Evolutionary conservation across 2,329 filamentous ascomycete species (phyloP).

Genomic region (Bipolaris bicolor): DNA sequence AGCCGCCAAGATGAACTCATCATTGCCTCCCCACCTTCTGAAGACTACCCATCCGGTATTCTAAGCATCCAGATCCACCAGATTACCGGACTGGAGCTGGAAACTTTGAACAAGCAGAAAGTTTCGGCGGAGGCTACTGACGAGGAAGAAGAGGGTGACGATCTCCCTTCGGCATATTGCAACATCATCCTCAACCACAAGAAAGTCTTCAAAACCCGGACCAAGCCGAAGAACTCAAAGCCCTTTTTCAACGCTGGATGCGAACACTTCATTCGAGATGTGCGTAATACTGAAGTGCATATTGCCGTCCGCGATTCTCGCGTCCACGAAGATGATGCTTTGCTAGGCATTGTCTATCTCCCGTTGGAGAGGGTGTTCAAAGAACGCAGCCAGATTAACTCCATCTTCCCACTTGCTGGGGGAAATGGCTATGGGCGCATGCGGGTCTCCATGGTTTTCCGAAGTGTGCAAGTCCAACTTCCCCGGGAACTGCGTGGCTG

Average conservation of each 20-base stretch:
- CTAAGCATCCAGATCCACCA: conserved; percentile 75
- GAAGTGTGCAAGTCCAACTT: conserved; percentile 68
- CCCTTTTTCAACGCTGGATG: conserved; percentile 80
- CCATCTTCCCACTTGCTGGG: conserved; percentile 70
- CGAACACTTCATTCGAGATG: conserved; percentile 74
- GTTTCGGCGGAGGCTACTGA: conserved; percentile 61
- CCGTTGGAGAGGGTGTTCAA: conserved; percentile 67
- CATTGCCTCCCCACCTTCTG: conserved; percentile 68
- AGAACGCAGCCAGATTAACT: conserved; percentile 68
- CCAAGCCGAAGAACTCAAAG: conserved; percentile 78
- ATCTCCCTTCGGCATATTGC: conserved; percentile 73
- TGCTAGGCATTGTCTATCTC: conserved; percentile 74
- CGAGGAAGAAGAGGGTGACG: conserved; percentile 65
- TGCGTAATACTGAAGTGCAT: conserved; percentile 70
- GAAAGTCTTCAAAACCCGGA: conserved; percentile 71
- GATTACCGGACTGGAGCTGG: conserved; percentile 70
- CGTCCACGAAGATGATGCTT: conserved; percentile 70
- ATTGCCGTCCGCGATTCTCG: conserved; percentile 71
- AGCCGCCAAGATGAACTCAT: conserved; percentile 65
- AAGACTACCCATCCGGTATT: conserved; percentile 68
- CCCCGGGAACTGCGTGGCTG: conserved; percentile 67
- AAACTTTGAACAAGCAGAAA: conserved; percentile 62
- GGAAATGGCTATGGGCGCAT: conserved; percentile 75
- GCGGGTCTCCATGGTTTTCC: conserved; percentile 74
- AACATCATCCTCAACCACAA: conserved; percentile 75